These are phyloP conservation scores for Hymenochaete sp. DNA, from an alignment of 1,284 basidiomycete genomes.

Conservation along the genomic window DNA sequence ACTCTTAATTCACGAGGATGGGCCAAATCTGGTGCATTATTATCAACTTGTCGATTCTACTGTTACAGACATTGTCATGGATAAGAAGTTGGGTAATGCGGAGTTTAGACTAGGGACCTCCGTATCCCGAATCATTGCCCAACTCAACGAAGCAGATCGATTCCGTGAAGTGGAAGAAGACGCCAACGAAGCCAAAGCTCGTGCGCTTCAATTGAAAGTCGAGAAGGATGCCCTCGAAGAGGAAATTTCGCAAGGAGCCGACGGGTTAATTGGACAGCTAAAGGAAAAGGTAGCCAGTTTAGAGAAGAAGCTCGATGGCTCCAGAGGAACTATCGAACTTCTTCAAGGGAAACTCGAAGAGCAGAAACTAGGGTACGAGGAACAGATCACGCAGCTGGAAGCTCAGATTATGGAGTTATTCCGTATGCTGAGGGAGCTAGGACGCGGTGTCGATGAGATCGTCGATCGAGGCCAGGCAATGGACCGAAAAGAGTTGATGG, in stretches of 20 bases:
- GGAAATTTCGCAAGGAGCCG: slow-evolving; percentile 72
- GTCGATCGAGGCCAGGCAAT: slow-evolving; percentile 57
- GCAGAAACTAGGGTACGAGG: slow-evolving; percentile 79
- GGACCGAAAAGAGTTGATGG: slow-evolving; percentile 76
- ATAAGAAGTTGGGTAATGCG: slow-evolving; percentile 81
- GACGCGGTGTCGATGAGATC: slow-evolving; percentile 67
- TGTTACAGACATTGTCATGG: slow-evolving; percentile 88
- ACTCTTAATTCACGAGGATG: slow-evolving; percentile 84
- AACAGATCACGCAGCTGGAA: slow-evolving; percentile 82
- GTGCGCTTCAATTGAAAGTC: slow-evolving; percentile 54
- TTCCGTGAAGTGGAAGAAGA: slow-evolving; percentile 77
- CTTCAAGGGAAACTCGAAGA: slow-evolving; percentile 73
- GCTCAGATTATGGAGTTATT: slow-evolving; percentile 91
- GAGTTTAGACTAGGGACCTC: slow-evolving; percentile 84
- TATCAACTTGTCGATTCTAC: slow-evolving; percentile 93
- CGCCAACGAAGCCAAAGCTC: slow-evolving; percentile 56
- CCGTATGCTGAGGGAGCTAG: slow-evolving; percentile 82
- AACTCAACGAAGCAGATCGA: slow-evolving; percentile 88
- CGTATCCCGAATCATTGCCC: slow-evolving; percentile 82
- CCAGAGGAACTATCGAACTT: slow-evolving; percentile 70
- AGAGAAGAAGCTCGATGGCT: slow-evolving; percentile 74
- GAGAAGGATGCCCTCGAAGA: slow-evolving; percentile 73
- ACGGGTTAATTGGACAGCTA: slow-evolving; percentile 78
- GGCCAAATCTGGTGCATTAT: slow-evolving; percentile 75
- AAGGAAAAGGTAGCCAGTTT: slow-evolving; percentile 66